Base-by-base conservation (phyloP, 768 basidiomycete genomes). In the Trametes cinnabarina region DNA sequence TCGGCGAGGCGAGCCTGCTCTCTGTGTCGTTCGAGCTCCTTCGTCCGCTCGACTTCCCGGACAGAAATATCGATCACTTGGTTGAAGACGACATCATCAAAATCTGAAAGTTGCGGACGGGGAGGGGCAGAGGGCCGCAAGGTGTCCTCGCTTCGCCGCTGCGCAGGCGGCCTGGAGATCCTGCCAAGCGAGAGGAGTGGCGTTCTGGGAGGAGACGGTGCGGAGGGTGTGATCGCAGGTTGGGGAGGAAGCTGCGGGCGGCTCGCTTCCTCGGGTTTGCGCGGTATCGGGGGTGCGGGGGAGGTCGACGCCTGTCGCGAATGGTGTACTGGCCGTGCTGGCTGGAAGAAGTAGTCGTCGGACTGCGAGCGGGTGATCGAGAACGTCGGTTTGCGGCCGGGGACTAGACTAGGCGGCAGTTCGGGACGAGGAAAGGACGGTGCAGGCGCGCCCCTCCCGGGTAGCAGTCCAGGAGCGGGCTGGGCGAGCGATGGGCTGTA, bases 1-100 rank as follows among this genome's bases (percentile, higher is more conserved):
- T 91, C 88, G 57, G 68, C 68, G 6, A 19, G 39, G 12, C 34
- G 11, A 20, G 55, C 26, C 19, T 48, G 19, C 32, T 47, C 34
- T 26, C 46, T 37, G 11, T 43, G 41, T 41, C 62, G 55, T 30
- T 50, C 55, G 6, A 40, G 9, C 28, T 51, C 37, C 30, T n/a
- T 39, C 17, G 35, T 26, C 17, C 51, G 56, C 25, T 51, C 58
- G 11, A 62, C 57, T 28, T 63, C 62, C 58, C 46, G 48, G 4
- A 53, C 57, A 14, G 70, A 67, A n/a, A 61, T 37, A 48, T 64
- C 62, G 0, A 69, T 46, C 4, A 60, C 66, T 19, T 59, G 62
- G n/a, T 52, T 35, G 17, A 66, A 37, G 14, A 60, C 52, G 15
- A 28, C 58, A 49, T 60, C 58, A 22, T 65, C 53, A 22, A 42